These are phyloP conservation scores for Epithemia pelagica DNA, from an alignment of 108 stramenopile genomes.

Conservation along the genomic window DNA sequence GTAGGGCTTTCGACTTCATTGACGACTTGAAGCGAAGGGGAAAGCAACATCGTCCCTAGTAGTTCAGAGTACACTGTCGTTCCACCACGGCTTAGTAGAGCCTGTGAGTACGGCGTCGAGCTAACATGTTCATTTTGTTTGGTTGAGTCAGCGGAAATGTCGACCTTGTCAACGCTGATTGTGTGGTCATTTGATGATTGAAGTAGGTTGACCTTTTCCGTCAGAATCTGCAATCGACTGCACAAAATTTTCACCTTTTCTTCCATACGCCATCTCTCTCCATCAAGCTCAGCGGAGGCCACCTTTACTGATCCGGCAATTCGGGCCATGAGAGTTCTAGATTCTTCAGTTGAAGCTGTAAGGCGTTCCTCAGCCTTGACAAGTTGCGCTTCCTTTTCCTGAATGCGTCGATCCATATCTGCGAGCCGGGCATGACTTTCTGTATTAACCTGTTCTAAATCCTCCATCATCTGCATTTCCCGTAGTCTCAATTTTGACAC, in stretches of 20 bases:
- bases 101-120: not conserved
- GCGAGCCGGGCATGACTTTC: not conserved
- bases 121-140: not conserved
- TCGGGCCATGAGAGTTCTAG: not conserved
- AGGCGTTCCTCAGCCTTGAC: not conserved
- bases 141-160: not conserved
- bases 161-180: not conserved
- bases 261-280: not conserved
- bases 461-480: not conserved
- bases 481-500: not conserved
- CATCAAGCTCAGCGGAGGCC: not conserved
- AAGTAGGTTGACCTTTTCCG: not conserved
- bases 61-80: not conserved
- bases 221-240: not conserved
- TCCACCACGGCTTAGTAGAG: not conserved
- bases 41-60: not conserved
- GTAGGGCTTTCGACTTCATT: not conserved
- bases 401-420: not conserved
- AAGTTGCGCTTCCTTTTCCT: not conserved
- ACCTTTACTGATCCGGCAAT: not conserved
- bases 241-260: not conserved
- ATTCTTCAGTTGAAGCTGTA: not conserved
- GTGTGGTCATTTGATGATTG: not conserved
- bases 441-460: not conserved
- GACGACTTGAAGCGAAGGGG: not conserved